Base-by-base conservation (phyloP, 768 basidiomycete species). In the Clitopilus hobsonii region DNA sequence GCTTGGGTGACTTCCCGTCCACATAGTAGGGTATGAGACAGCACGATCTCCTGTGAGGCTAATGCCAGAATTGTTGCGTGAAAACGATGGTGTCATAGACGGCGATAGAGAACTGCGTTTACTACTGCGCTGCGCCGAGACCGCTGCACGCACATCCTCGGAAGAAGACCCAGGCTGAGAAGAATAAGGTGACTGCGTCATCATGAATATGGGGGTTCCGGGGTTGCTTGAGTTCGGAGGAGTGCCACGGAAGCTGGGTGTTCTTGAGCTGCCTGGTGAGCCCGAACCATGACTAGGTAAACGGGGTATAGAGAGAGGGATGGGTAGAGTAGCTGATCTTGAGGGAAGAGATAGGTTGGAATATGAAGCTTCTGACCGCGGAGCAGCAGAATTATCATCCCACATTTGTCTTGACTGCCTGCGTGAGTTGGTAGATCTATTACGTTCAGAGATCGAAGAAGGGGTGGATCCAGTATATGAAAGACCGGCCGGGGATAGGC, bases 161-260 rank as follows among this genome's bases (percentile, higher is more conserved):
- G 83, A 82, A 6, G 86, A 85, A 4, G 80, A 75, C 8, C 68
- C 54, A 7, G 74, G 79, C 50, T 78, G 74, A 6, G 71, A 63
- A 41, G 83, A 83, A 61, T 84, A 76, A 45, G 81, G 69, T 6
- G 85, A 85, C 2, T 82, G 73, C 2, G 85, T 79, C 18, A 23
- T 18, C 5, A 45, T 18, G 41, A 45, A 45, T 11, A 20, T 45
- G 14, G 41, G 41, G 2, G 41, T 45, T 45, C 41, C 41, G 22
- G 41, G 41, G 22, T 45, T 45, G n/a, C 41, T 45, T 5, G 41
- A 45, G 18, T 16, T 3, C 3, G 41, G 41, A 4, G 82, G 75
- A 6, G 80, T 66, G 61, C 60, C 68, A 65, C 61, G 74, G 69
- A 57, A 51, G 68, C 79, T 81, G 8, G 77, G 67, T 20, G 79